Evolutionary conservation across 345 rosid genomes (phyloP), one percentile per base, ranked within the genome.

Genomic region (Schrenkiella parvula): DNA sequence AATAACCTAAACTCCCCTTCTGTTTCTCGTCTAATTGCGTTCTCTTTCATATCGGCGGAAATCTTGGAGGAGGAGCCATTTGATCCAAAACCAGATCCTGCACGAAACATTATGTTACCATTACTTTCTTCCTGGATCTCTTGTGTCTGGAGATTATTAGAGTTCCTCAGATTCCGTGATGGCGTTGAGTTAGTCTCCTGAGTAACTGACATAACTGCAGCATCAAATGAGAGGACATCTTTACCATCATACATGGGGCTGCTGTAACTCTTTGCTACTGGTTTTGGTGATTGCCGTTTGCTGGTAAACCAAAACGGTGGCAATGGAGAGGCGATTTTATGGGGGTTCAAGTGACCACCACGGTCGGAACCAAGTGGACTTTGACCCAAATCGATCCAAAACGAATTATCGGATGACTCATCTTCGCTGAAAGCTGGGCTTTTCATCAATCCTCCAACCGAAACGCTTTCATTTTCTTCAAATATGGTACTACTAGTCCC

Each of bases 371-470:
- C 95, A 68, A 84, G 64, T 8, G 98, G 98, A 82, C 90, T 85
- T 79, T 92, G 98, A 54, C 98, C 98, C 78, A 92, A 86, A 80
- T 90, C 98, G 46, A 90, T 90, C 98, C 97, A 92, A 68, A 84
- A 88, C 2, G 95, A 88, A 74, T 87, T 83, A 73, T 90, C 96
- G 0, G 95, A 92, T 14, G 98, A 92, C 62, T 88, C 98, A 78
- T 92, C 93, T 78, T 92, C 98, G 11, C 96, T 92, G 74, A 90
- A 92, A 19, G 89, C 83, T 0, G 98, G 98, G 73, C 98, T 90
- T 81, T 78, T 88, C 86, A 88, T 88, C 61, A 90, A 82, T 78
- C 88, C 93, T 38, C 91, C 96, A 26, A 90, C 87, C 2, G 93
- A 90, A 74, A 86, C 73, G 63, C 87, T 90, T 80, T 86, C 96